Base-by-base conservation (phyloP, 768 basidiomycete species). In the Rhizopogon vulgaris region DNA sequence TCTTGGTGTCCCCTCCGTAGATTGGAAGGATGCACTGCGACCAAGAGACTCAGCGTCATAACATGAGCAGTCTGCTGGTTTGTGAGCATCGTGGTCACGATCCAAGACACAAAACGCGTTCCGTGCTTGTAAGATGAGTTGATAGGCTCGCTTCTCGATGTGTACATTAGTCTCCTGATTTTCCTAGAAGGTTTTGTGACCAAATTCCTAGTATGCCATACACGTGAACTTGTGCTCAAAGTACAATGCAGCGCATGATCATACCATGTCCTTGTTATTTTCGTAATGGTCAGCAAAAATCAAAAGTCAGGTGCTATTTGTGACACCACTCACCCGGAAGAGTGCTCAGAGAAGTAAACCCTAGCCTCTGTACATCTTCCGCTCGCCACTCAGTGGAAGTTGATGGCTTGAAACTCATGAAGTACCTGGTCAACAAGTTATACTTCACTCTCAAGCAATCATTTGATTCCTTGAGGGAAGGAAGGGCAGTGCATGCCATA, bases 171-270 rank as follows among this genome's bases (percentile, higher is more conserved):
- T 34, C 40, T 40, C 37, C 73, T 69, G 30, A 68, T 56, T 50
- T 68, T 67, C 64, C 69, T 70, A 69, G 54, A 65, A 73, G 2
- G 60, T 58, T 55, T 67, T 70, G 49, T 73, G 72, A 17, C 71
- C 72, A 51, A 73, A 71, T 52, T 73, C 72, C 70, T 73, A 37
- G 36, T 17, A n/a, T 41, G 38, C 28, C 6, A 27, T 15, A 50
- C 12, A 48, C 18, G 22, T 41, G 15, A 18, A 24, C n/a, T 10
- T 11, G 6, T 7, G 34, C 15, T 9, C 36, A 36, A 25, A 5
- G 17, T 12, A 14, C 17, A 3, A 41, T n/a, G 14, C 17, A 25
- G 52, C 27, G 11, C 28, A 30, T 2, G 10, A 3, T 36, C 38
- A 40, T 49, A 41, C 63, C 65, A 64, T 64, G 32, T 64, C 65